Base-by-base conservation (phyloP, 805 yeast genomes). In the Candida maris region DNA sequence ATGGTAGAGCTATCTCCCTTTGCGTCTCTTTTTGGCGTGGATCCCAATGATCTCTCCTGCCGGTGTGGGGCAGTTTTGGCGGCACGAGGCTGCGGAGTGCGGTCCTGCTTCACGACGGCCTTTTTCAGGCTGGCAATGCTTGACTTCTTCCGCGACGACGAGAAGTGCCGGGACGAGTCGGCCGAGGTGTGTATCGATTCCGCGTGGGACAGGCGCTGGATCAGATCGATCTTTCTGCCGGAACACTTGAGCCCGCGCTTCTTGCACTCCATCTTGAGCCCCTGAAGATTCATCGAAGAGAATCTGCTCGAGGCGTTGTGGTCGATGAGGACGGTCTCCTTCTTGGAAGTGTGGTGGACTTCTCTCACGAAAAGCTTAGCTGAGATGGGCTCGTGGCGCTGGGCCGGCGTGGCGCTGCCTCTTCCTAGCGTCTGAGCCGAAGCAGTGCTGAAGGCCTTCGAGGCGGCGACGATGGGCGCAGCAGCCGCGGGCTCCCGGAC, bases 141-240 rank as follows among this genome's bases (percentile, higher is more conserved):
- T 33, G 29, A 35, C 16, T 19, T 21, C 27, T 25, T 30, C 19
- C 14, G 27, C 6, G 39, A 28, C 1, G 56, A 40, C 6, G 55
- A 35, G 12, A 52, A 41, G 5, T 42, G 20, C 27, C 49, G 35
- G 16, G 48, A 13, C 6, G 41, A 37, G 9, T 19, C 7, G 20
- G 40, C 19, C 26, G 33, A 34, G 9, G 21, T 30, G n/a, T 26
- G 19, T 15, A 38, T 19, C 5, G 56, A 38, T 17, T 49, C 57
- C 14, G 28, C 10, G 23, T 45, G 45, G 6, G 48, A 33, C 28
- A 64, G 39, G 44, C 68, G 50, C 39, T 62, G 65, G 18, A 79
- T 65, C 17, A 81, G 59, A 20, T 81, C 85, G 7, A 70, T 56
- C 50, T 81, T 81, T 33, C 68, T 67, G 10, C 88, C 88, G n/a